These are phyloP conservation scores for Thelephora terrestris DNA, from an alignment of 1,284 basidiomycete species.

Conservation along the genomic window DNA sequence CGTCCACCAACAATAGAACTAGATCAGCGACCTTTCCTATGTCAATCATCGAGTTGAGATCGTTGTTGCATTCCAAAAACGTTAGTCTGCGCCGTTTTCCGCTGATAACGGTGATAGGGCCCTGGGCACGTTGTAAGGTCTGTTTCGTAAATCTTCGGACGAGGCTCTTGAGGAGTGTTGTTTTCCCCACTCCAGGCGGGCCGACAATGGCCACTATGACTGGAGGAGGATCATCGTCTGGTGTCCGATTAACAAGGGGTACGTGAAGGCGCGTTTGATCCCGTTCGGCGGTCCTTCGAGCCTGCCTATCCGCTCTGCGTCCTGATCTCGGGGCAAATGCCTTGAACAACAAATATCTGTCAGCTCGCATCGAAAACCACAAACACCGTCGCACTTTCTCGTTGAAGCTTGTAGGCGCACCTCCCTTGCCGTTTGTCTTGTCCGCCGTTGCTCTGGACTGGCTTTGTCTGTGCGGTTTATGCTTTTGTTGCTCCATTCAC, in stretches of 20 bases:
- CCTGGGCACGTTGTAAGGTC: constrained; percentile 82
- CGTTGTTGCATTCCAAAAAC: constrained; percentile 96
- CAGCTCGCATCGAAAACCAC: background rate
- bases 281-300: constrained; percentile 83
- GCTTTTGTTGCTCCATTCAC: constrained; percentile 55
- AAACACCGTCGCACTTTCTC: constrained; percentile 59
- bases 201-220: constrained; percentile 96
- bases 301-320: constrained; percentile 79
- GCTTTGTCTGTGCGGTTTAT: constrained; percentile 70
- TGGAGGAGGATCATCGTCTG: constrained; percentile 87
- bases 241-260: constrained; percentile 90
- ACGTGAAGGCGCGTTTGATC: constrained; percentile 96
- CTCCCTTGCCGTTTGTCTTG: constrained; percentile 68
- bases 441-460: constrained; percentile 66
- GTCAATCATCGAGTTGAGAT: constrained; percentile 98
- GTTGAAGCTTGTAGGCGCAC: constrained; percentile 64
- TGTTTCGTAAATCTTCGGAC: constrained; percentile 94
- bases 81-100: constrained; percentile 90
- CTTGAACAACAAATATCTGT: constrained; percentile 27
- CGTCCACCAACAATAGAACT: constrained; percentile 95
- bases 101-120: constrained; percentile 92
- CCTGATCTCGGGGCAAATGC: constrained; percentile 94
- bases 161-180: constrained; percentile 87
- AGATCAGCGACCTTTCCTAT: constrained; percentile 95
- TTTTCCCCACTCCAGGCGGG: constrained; percentile 95